Evolutionary conservation across 129 eudicot genomes (phyloP).

Genomic region (Rutidosis leptorrhynchoides): DNA sequence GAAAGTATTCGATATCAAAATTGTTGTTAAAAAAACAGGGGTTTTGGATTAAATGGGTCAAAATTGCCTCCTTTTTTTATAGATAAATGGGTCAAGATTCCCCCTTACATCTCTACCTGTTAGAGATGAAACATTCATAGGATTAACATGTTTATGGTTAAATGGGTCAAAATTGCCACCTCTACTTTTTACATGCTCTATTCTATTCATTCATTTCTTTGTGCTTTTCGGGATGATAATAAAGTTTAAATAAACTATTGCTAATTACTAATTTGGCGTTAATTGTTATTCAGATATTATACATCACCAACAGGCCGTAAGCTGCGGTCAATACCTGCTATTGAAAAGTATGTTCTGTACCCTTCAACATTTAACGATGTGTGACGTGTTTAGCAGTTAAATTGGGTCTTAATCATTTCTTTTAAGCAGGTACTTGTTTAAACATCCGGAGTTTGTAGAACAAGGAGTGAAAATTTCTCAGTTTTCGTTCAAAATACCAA

Average conservation of each 20-base stretch:
- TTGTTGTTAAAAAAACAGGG: too few relatives aligned
- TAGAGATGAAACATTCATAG: slow-evolving; percentile 1
- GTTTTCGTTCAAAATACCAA: slow-evolving; percentile 77
- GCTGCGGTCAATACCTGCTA: slow-evolving; percentile 71
- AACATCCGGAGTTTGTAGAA: slow-evolving; percentile 52
- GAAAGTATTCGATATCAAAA: too few relatives aligned
- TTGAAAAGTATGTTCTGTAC: slow-evolving; percentile 48
- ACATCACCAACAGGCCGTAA: slow-evolving; percentile 63
- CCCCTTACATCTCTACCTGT: neutral
- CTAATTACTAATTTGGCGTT: slow-evolving; percentile 3
- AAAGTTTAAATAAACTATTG: neutral
- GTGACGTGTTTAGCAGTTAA: neutral
- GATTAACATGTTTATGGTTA: neutral
- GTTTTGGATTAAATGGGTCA: too few relatives aligned
- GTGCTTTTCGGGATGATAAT: neutral
- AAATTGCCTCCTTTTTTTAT: too few relatives aligned
- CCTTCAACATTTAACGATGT: neutral
- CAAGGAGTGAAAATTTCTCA: slow-evolving; percentile 54
- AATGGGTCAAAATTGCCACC: slow-evolving; percentile 10
- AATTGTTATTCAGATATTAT: slow-evolving; percentile 56
- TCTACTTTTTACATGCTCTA: neutral
- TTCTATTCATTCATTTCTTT: neutral
- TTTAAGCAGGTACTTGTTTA: slow-evolving; percentile 46
- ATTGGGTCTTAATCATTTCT: slow-evolving; percentile 17
- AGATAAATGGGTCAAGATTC: too few relatives aligned